Evolutionary conservation across 2,329 filamentous ascomycete genomes (phyloP).

Genomic region (Arachnopeziza araneosa): DNA sequence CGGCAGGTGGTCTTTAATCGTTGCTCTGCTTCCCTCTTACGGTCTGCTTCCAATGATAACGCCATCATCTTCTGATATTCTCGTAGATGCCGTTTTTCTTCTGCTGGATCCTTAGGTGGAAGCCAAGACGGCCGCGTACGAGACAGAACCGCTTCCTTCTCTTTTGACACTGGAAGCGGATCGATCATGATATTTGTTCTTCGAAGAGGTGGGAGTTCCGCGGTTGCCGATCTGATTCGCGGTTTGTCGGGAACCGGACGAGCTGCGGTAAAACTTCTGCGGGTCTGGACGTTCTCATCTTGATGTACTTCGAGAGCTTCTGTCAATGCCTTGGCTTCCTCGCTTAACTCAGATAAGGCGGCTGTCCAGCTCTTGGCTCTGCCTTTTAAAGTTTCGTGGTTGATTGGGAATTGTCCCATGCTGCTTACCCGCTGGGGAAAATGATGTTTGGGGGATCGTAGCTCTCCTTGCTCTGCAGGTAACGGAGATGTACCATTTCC

Average conservation of each 20-base stretch:
- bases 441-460: slow-evolving; percentile 41
- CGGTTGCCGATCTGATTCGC: slow-evolving; percentile 59
- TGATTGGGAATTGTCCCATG: slow-evolving; percentile 57
- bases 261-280: neutral
- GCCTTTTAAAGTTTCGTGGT: slow-evolving; percentile 40
- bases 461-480: slow-evolving; percentile 52
- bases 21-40: slow-evolving; percentile 49
- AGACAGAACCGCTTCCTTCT: slow-evolving; percentile 79
- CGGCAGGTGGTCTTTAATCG: slow-evolving; percentile 46
- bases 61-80: slow-evolving; percentile 83
- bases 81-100: slow-evolving; percentile 83
- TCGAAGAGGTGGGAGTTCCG: slow-evolving; percentile 55
- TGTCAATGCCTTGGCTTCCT: slow-evolving; percentile 69
- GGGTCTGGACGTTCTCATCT: slow-evolving; percentile 41
- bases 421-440: slow-evolving; percentile 22
- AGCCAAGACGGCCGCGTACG: slow-evolving; percentile 79
- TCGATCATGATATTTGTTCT: slow-evolving; percentile 75
- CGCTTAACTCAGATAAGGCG: slow-evolving; percentile 61
- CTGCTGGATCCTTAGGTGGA: slow-evolving; percentile 80
- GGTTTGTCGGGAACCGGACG: slow-evolving; percentile 35
- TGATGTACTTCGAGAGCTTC: slow-evolving; percentile 77
- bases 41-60: slow-evolving; percentile 53
- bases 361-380: slow-evolving; percentile 71
- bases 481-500: slow-evolving; percentile 61
- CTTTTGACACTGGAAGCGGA: slow-evolving; percentile 75